phyloP scores from a whole-genome alignment of 345 rosid species.

The Isatis tinctoria region DNA sequence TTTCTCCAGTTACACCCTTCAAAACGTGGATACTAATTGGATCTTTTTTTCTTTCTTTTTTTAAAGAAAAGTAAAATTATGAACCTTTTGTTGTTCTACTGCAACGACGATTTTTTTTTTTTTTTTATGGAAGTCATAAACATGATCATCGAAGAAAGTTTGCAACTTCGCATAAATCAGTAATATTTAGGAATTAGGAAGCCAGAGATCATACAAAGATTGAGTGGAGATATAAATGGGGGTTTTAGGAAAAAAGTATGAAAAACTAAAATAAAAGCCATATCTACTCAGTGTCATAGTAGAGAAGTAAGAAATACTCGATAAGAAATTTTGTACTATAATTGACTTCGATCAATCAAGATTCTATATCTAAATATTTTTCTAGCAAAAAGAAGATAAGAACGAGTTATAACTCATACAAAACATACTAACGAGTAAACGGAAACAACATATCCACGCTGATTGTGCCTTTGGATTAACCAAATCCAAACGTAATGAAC shows the following conservation, averaged over 20 bases:
- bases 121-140: neutral
- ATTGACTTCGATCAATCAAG: neutral
- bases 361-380: neutral
- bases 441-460: neutral
- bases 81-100: too few relatives aligned
- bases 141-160: neutral
- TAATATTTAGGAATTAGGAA: too few relatives aligned
- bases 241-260: too few relatives aligned
- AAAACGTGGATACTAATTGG: too few relatives aligned
- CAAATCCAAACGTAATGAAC: neutral
- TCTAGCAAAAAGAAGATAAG: neutral
- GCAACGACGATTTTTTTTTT: neutral
- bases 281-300: neutral
- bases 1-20: too few relatives aligned
- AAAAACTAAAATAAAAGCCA: neutral
- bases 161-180: neutral
- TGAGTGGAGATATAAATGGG: neutral
- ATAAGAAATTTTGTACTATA: neutral
- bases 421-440: neutral
- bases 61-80: too few relatives aligned
- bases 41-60: too few relatives aligned
- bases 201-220: neutral
- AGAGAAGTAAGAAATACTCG: neutral
- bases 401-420: neutral
- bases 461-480: slow-evolving; percentile 1